Percentiles rank a stretch among this genome's conserved stretches.
Conservation (phyloP, 2,329 filamentous ascomycete genomes). For the Pyricularia pennisetigena region DNA sequence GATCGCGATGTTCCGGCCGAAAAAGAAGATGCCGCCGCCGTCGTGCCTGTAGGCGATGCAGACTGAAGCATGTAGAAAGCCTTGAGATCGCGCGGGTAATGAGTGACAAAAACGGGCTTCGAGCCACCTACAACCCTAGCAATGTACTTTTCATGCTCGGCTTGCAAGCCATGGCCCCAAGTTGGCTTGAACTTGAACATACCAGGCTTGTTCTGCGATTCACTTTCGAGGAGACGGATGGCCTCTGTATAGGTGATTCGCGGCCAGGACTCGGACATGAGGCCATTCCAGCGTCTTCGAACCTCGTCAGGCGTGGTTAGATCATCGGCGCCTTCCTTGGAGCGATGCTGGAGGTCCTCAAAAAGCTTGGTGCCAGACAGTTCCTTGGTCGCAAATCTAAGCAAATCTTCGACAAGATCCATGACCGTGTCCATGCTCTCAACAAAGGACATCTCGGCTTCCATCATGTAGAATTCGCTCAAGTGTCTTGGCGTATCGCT, state of each 20-base stretch:
- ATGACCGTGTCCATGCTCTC: constrained; percentile 63
- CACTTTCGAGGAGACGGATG: constrained; percentile 57
- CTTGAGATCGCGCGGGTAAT: constrained; percentile 84
- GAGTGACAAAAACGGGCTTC: constrained; percentile 78
- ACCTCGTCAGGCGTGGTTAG: constrained; percentile 41
- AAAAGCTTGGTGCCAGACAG: constrained; percentile 31
- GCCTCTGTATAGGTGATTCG: constrained; percentile 77
- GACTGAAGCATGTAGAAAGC: constrained; percentile 63
- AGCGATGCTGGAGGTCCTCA: constrained; percentile 29
- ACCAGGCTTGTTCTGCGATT: constrained; percentile 20
- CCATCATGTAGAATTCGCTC: constrained; percentile 98
- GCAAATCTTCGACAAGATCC: constrained; percentile 68
- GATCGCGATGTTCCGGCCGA: constrained; percentile 1
- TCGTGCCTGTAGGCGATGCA: background rate
- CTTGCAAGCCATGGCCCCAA: constrained; percentile 69
- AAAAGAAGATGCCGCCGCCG: background rate
- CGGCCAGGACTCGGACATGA: constrained; percentile 57
- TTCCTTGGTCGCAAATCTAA: constrained; percentile 41
- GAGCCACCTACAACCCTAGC: constrained; percentile 45
- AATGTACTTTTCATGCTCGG: constrained; percentile 88
- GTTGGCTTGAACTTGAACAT: constrained; percentile 57
- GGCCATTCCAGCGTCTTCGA: constrained; percentile 59
- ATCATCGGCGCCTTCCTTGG: constrained; percentile 29
- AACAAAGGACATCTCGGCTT: constrained; percentile 79
- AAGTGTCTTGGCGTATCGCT: constrained; percentile 91